Evolutionary conservation across 805 yeast genomes (phyloP).

Genomic region (Cyberlindnera maclurae): DNA sequence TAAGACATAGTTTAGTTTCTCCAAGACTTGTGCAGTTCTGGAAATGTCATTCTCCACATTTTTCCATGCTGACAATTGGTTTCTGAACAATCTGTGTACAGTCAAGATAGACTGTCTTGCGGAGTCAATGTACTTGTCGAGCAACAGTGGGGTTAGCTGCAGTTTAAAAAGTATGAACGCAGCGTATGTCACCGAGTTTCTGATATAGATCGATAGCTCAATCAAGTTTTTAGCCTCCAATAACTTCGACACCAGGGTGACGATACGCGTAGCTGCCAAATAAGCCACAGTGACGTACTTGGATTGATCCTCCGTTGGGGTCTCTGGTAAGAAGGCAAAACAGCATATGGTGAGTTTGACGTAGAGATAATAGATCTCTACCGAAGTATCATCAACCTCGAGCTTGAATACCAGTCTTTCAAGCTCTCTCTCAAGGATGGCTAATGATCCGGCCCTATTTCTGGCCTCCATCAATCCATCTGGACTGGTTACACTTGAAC

Average conservation of each 20-base stretch:
- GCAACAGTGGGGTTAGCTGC: constrained; percentile 67
- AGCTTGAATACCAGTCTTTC: constrained; percentile 63
- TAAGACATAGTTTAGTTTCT: constrained; percentile 78
- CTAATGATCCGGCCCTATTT: constrained; percentile 72
- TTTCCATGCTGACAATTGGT: constrained; percentile 87
- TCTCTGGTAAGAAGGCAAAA: constrained; percentile 86
- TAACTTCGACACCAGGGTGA: constrained; percentile 69
- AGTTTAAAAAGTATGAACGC: constrained; percentile 74
- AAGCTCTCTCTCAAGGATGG: constrained; percentile 72
- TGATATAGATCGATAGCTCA: constrained; percentile 78
- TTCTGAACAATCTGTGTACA: constrained; percentile 79
- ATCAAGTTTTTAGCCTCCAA: constrained; percentile 63
- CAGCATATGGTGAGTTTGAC: constrained; percentile 77
- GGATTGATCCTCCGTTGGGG: constrained; percentile 81
- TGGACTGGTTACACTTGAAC: constrained; percentile 74
- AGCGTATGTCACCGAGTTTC: constrained; percentile 80
- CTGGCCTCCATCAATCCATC: constrained; percentile 85
- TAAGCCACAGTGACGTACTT: constrained; percentile 79
- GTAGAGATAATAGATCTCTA: constrained; percentile 74
- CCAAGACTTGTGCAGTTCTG: constrained; percentile 85
- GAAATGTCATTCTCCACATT: constrained; percentile 80
- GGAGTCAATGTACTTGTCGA: constrained; percentile 67
- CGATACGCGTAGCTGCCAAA: constrained; percentile 69
- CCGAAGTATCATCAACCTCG: constrained; percentile 56
- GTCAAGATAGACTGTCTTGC: constrained; percentile 92